Base-by-base conservation (phyloP, 2,329 filamentous ascomycete genomes). In the Trichothecium sympodiale region DNA sequence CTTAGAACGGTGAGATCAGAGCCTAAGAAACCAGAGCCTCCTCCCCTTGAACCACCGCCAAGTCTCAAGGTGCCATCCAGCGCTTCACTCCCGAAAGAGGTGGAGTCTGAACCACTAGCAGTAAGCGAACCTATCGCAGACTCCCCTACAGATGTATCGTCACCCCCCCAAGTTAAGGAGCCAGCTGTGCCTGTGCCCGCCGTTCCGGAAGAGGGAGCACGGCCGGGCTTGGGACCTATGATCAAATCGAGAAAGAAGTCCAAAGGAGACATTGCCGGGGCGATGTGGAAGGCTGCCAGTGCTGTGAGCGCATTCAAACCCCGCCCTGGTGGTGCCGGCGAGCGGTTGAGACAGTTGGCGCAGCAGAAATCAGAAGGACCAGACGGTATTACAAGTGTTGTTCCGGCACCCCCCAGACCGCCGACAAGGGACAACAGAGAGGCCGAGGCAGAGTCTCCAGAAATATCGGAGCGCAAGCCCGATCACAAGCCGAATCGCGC, bases 201-300 rank as follows among this genome's bases (percentile, higher is more conserved):
- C 12, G 42, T 43, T 4, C 17, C 41, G 14, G 39, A 43, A 5
- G 41, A 43, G 14, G 63, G 67, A 35, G 50, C 42, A 6, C 62
- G 84, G n/a, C 85, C 86, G 14, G 87, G 86, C 1, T 69, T 94
- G 6, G 86, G 86, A 0, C 85, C 87, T 2, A 94, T 94, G 88
- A 81, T 95, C 48, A 89, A 85, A 57, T 76, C 80, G 43, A 85
- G 84, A 52, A 75, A 73, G 41, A 75, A 73, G 41, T 80, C 77
- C 2, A 77, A 72, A 42, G 71, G 67, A n/a, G 80, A 91, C 38
- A 68, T 91, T 47, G 83, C 83, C 15, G 80, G 74, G 26, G 71
- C 74, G 5, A 74, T 95, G 41, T 83, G 83, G 60, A 93, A 86
- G 56, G 86, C 86, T 17, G 86, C 85, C 1, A 76, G 70, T 37